Percentiles rank a stretch among this genome's conserved stretches.
Evolutionary conservation across 257 asterid species (phyloP).

Genomic region (Scutellaria minor): DNA sequence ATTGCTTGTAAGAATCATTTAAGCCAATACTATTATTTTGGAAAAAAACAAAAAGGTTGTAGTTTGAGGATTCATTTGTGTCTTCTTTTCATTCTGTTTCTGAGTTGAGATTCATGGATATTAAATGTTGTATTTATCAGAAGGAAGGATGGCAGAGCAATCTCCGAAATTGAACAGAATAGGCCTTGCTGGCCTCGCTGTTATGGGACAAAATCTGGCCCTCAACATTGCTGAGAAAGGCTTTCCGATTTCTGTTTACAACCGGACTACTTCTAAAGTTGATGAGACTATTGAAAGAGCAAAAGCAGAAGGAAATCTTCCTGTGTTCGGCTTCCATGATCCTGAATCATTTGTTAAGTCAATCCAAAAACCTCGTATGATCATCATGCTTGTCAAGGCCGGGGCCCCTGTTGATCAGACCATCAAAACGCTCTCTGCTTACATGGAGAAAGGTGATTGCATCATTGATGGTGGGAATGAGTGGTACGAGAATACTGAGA

Average conservation of each 20-base stretch:
- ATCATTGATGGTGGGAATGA: slow-evolving; percentile 97
- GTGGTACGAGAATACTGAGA: slow-evolving; percentile 99
- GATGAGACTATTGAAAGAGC: slow-evolving; percentile 95
- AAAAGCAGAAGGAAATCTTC: slow-evolving; percentile 83
- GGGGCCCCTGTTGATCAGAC: slow-evolving; percentile 98
- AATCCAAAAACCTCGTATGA: slow-evolving; percentile 92
- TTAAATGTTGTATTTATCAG: slow-evolving; percentile 29
- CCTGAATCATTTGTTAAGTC: slow-evolving; percentile 85
- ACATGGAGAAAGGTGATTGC: slow-evolving; percentile 95
- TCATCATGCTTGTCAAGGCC: slow-evolving; percentile 95
- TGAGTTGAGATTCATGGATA: neutral
- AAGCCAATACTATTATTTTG: neutral
- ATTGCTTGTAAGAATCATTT: neutral
- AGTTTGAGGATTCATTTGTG: neutral
- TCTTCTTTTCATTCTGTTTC: slow-evolving; percentile 6
- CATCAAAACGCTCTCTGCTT: slow-evolving; percentile 81
- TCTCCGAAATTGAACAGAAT: slow-evolving; percentile 73
- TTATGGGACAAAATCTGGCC: slow-evolving; percentile 98
- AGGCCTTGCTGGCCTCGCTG: slow-evolving; percentile 99
- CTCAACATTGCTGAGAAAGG: slow-evolving; percentile 99
- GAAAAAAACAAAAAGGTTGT: neutral
- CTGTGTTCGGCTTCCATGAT: slow-evolving; percentile 81
- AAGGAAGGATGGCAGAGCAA: slow-evolving; percentile 62
- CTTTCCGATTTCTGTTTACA: slow-evolving; percentile 95
- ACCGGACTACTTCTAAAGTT: slow-evolving; percentile 91